Evolutionary conservation across 1,284 basidiomycete genomes (phyloP).

Genomic region (Coniophora puteana): DNA sequence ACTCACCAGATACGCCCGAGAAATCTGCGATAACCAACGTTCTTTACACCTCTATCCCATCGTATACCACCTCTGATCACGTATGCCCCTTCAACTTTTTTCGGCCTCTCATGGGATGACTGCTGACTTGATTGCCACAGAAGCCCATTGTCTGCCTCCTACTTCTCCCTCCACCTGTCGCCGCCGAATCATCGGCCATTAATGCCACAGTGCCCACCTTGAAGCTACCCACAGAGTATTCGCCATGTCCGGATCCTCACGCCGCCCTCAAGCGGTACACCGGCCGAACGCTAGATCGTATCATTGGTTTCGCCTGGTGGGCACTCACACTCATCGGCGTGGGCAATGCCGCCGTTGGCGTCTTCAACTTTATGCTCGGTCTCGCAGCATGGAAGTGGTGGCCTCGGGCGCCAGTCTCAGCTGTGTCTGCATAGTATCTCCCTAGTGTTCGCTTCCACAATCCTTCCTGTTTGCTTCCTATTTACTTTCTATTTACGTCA

Average conservation of each 20-base stretch:
- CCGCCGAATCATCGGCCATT: constrained; percentile 5
- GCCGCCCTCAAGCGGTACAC: constrained; percentile 55
- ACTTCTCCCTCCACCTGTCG: constrained; percentile 41
- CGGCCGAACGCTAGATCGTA: constrained; percentile 66
- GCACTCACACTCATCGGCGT: constrained; percentile 70
- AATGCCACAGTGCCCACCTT: constrained; percentile 36
- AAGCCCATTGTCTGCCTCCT: constrained; percentile 70
- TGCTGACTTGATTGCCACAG: no score
- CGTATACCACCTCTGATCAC: constrained; percentile 77
- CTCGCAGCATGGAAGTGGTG: constrained; percentile 56
- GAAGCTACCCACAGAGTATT: constrained; percentile 46
- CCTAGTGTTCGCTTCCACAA: no score
- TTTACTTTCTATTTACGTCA: no score
- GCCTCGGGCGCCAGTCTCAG: constrained; percentile 16
- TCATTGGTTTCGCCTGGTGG: constrained; percentile 76
- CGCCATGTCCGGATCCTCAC: constrained; percentile 46
- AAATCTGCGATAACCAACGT: constrained; percentile 57
- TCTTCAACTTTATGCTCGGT: constrained; percentile 67
- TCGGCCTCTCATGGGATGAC: constrained; percentile 17
- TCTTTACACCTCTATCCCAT: constrained; percentile 72
- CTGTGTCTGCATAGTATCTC: no score
- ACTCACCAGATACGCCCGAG: constrained; percentile 50
- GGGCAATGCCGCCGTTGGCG: constrained; percentile 61
- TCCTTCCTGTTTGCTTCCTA: no score
- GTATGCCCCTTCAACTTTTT: constrained; percentile 31